Evolutionary conservation across 2,329 filamentous ascomycete species (phyloP), one percentile per base, ranked within the genome.

Genomic region (Xylariaceae sp.): DNA sequence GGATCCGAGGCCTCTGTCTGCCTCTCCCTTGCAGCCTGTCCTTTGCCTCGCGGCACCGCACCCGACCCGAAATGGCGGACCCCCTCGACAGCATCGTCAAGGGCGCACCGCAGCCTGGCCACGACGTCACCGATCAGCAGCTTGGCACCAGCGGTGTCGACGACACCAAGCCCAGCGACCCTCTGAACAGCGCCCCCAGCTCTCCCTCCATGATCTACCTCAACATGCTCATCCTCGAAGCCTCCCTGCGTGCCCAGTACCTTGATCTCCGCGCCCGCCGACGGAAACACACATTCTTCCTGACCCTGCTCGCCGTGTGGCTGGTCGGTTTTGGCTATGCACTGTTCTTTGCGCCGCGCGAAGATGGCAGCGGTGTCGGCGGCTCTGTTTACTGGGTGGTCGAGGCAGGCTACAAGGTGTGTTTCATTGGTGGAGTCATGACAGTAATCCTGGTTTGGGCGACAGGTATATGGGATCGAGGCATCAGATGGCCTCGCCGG

Each of bases 381-480:
- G 93, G 94, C 31, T 93, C 88, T 13, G 90, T 96, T 48, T 99
- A 99, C 78, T 97, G 93, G 93, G 86, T 95, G 28, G 83, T 97
- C 3, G 93, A 97, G 65, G 89, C 89, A 68, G 82, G 83, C 7
- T 90, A 97, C 73, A 95, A 94, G 70, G 83, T 99, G 48, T 93
- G 89, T 64, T 88, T 97, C 66, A 89, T 96, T 72, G 91, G 90
- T 19, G 94, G 94, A 43, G 81, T 96, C 53, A 87, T 97, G 54
- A 97, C 92, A 0, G 88, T 84, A 34, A 79, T 91, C 41, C 77
- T 99, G 34, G 87, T 97, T 60, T 97, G 92, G 90, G 92, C 86
- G 14, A 97, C 93, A 0, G 94, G 94, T 28, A 92, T 97, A 70
- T 99, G 93, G 89, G 93, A 97, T 66, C 84, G 93, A 50, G 94